Evolutionary conservation across 2,329 filamentous ascomycete genomes (phyloP).

Genomic region (Botrytis sinoallii): DNA sequence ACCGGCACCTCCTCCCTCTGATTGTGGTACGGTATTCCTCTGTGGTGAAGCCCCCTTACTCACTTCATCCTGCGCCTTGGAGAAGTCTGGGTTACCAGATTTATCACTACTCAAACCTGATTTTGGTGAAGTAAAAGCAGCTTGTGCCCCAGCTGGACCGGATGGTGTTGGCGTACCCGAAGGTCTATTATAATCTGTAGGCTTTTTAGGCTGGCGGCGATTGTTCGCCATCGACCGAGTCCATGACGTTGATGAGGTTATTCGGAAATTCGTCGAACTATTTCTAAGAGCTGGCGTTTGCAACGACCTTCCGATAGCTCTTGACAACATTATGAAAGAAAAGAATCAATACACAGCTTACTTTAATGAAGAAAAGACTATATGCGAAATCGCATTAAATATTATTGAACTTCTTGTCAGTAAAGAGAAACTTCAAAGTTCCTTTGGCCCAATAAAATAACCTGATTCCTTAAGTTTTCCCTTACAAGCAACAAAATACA

Average conservation of each 20-base stretch:
- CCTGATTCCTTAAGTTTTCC: background rate
- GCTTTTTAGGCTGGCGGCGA: slow-evolving; percentile 33
- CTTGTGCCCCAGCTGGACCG: slow-evolving; percentile 20
- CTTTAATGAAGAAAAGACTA: slow-evolving; percentile 36
- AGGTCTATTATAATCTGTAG: slow-evolving; percentile 27
- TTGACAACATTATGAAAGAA: slow-evolving; percentile 36
- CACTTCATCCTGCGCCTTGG: slow-evolving; percentile 25
- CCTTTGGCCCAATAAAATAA: background rate
- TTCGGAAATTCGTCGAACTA: slow-evolving; percentile 35
- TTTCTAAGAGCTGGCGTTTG: slow-evolving; percentile 31
- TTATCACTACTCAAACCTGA: slow-evolving; percentile 24
- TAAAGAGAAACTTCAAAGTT: background rate
- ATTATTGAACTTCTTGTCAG: background rate
- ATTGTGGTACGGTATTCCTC: slow-evolving; percentile 23
- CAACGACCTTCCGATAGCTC: slow-evolving; percentile 32
- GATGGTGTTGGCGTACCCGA: slow-evolving; percentile 23
- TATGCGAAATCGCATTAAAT: slow-evolving; percentile 14
- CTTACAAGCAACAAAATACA: background rate
- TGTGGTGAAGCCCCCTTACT: slow-evolving; percentile 24
- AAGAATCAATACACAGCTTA: slow-evolving; percentile 21
- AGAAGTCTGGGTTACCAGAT: slow-evolving; percentile 26
- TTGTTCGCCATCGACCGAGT: slow-evolving; percentile 45
- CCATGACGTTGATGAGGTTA: slow-evolving; percentile 42
- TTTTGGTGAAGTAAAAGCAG: slow-evolving; percentile 25
- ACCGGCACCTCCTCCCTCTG: slow-evolving; percentile 22